Percentiles rank a stretch among this genome's conserved stretches.
Evolutionary conservation across 352 stramenopile genomes (phyloP).

Genomic region (Pythium scleroteichum): DNA sequence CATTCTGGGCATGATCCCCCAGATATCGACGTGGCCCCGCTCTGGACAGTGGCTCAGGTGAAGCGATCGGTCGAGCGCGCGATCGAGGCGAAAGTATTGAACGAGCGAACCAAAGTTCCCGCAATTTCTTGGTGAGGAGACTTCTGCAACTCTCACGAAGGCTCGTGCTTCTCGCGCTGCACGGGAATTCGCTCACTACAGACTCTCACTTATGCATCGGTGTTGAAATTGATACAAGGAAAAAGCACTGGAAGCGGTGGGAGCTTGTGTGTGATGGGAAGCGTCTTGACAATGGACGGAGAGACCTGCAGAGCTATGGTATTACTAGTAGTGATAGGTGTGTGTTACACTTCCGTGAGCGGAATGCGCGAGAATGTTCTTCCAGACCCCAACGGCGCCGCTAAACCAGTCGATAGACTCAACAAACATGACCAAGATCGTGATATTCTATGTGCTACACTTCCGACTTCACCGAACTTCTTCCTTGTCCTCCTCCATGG

Average conservation of each 20-base stretch:
- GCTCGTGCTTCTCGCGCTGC: too few relatives aligned
- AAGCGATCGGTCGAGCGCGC: constrained; percentile 16
- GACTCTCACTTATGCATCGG: not conserved
- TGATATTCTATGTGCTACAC: not conserved
- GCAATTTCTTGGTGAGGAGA: too few relatives aligned
- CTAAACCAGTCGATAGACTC: not conserved
- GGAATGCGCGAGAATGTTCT: not conserved
- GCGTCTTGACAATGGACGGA: constrained; percentile 5
- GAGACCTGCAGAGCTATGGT: constrained; percentile 12
- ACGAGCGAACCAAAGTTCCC: not conserved
- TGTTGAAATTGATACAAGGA: constrained; percentile 5
- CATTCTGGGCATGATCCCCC: too few relatives aligned
- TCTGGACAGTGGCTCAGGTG: constrained; percentile 19
- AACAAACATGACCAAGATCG: not conserved
- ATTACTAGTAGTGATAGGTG: not conserved
- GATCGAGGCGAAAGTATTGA: not conserved
- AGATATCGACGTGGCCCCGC: constrained; percentile 13
- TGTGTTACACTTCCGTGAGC: constrained; percentile 6
- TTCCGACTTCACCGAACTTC: constrained; percentile 54
- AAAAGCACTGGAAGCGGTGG: constrained; percentile 19
- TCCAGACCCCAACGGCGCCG: not conserved
- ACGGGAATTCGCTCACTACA: not conserved
- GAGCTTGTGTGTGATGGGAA: constrained; percentile 10
- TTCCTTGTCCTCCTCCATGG: constrained; percentile 84
- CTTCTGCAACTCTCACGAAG: too few relatives aligned